These are phyloP conservation scores for Clohesyomyces aquaticus DNA, from an alignment of 495 filamentous ascomycete species.

Conservation along the genomic window DNA sequence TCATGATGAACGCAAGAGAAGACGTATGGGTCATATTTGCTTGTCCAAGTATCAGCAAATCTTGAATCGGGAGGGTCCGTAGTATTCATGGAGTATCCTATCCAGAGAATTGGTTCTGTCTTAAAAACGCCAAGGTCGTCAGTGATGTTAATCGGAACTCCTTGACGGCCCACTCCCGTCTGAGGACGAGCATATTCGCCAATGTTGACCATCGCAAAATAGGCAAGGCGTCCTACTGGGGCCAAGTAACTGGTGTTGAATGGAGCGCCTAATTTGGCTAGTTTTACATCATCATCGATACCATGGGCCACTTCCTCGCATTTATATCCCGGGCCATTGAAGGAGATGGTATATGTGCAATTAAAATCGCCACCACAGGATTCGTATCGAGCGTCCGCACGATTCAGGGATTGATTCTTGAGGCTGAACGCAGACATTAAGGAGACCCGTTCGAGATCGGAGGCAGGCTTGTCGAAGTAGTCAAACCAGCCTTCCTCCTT, in stretches of 20 bases:
- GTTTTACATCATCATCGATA: slow-evolving; percentile 9
- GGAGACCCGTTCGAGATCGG: slow-evolving; percentile 34
- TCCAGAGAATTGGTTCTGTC: slow-evolving; percentile 46
- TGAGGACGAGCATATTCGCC: slow-evolving; percentile 35
- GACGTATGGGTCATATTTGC: slow-evolving; percentile 37
- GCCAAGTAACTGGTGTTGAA: slow-evolving; percentile 37
- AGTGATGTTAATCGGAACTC: slow-evolving; percentile 8
- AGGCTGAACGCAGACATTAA: slow-evolving; percentile 39
- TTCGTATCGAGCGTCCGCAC: slow-evolving; percentile 16
- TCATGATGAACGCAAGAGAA: slow-evolving; percentile 45
- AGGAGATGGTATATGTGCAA: slow-evolving; percentile 44
- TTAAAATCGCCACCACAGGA: slow-evolving; percentile 43
- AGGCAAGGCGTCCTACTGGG: slow-evolving; percentile 40
- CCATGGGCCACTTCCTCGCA: slow-evolving; percentile 39
- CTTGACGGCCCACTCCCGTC: background rate
- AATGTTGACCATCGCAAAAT: slow-evolving; percentile 38
- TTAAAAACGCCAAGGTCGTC: slow-evolving; percentile 42
- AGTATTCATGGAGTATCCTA: slow-evolving; percentile 44
- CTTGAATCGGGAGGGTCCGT: slow-evolving; percentile 25
- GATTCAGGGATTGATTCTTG: slow-evolving; percentile 20
- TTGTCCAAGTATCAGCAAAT: slow-evolving; percentile 31
- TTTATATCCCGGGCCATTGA: slow-evolving; percentile 48
- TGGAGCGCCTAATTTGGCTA: slow-evolving; percentile 19
- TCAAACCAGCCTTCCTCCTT: slow-evolving; percentile 28
- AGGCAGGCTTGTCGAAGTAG: slow-evolving; percentile 47